Evolutionary conservation across 306 rosid genomes (phyloP), one percentile per base, ranked within the genome.

Genomic region (Casuarina equisetifolia): DNA sequence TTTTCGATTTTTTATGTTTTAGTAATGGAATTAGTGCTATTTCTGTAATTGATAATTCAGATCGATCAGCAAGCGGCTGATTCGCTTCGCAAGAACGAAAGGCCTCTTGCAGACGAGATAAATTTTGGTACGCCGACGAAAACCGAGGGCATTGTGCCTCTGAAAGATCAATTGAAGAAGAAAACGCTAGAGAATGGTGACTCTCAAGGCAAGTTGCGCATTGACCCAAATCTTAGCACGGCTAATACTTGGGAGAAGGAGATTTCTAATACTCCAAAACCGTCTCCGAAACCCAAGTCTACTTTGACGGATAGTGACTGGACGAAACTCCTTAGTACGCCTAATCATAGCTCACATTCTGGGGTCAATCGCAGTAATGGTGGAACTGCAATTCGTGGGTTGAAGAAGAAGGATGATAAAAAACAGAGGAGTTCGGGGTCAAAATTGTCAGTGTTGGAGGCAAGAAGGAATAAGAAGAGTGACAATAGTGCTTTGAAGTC

Each of bases 1-100:
- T 59, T 53, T 44, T 2, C 15, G 19, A 72, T 20, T 39, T 72
- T 40, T 42, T 59, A 19, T 38, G 42, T 55, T 44, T 25, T 43
- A 32, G 25, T 75, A 3, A 20, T 69, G 57, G 57, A 80, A 59
- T 57, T 43, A 44, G 48, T 75, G 4, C 48, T 73, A 45, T 72
- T 54, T 80, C 70, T 70, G 90, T 69, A 70, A 79, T 77, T 83
- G 59, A 78, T 78, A 85, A 69, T 79, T 78, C 85, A 96, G 99
- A 89, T 96, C 83, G 99, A 96, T 80, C 97, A 92, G 84, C 98
- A 96, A 92, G 98, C 99, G 42, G 99, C 99, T 15, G 99, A 91
- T 53, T 91, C 97, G 64, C 92, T 96, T 75, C 85, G 90, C 61
- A 96, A 96, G 85, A 84, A 85, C 79, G 99, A 96, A 84, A 83